Base-by-base conservation (phyloP, 2,329 filamentous ascomycete species). In the Lachnellula subtilissima region DNA sequence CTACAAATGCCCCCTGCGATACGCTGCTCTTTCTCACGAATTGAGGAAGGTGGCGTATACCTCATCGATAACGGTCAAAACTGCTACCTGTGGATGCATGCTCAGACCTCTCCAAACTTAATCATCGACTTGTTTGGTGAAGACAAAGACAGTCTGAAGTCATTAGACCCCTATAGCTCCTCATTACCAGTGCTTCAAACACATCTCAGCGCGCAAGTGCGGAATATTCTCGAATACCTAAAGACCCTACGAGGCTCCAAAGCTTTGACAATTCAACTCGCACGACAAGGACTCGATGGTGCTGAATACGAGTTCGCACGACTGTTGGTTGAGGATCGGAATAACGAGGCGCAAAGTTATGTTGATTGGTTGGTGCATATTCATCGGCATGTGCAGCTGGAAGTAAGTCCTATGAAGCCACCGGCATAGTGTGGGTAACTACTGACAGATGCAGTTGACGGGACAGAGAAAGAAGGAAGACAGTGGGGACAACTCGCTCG, bases 281-380 rank as follows among this genome's bases (percentile, higher is more conserved):
- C 94, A 7, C 78, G 94, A 56, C 94, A 97, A 73, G 92, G 92
- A 0, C 79, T 97, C 4, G 94, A 99, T 68, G 94, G 94, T 0
- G 90, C 92, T 3, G 94, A 99, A 72, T 97, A 91, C 67, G 94
- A 99, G 73, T 99, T 97, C 76, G 94, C 94, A 7, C 80, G 92
- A 52, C 78, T 95, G 74, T 74, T 99, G 63, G 85, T 96, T 35
- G 94, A 99, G 74, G 94, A 99, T 70, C 83, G 94, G 62, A 97
- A 97, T 72, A 96, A 96, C 64, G 94, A 99, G 75, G 94, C 94
- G 37, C 92, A 96, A 75, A 96, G 89, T 70, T 99, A 97, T 73
- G 94, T 97, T 36, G 94, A 99, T 75, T 99, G 94, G 94, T 78
- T 99, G 67, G 94, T 99, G 56, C 89, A 96, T 73, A 81, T 97